Base-by-base conservation (phyloP, 306 rosid genomes). In the Cucurbita maxima region DNA sequence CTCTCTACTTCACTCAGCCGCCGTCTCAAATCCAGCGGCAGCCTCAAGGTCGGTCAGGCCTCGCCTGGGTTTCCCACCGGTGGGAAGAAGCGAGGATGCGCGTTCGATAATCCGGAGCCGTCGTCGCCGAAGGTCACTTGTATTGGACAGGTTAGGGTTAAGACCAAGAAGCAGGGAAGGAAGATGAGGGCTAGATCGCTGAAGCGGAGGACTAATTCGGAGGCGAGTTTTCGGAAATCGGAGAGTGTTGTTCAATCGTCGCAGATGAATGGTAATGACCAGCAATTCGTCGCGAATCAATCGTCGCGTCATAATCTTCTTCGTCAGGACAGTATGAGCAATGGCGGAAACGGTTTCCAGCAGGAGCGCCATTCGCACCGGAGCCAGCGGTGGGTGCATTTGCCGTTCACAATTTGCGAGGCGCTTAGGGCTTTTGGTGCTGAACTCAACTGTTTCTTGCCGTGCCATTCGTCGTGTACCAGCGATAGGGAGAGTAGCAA, bases 51-150 rank as follows among this genome's bases (percentile, higher is more conserved):
- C 4, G 97, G 94, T 4, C 97, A 88, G 40, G 97, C 99, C 50
- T 94, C 97, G 36, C 99, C 97, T 5, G 89, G 89, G 92, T 90
- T 94, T 75, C 99, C 98, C 9, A 79, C 88, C 9, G 89, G 78
- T 6, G 87, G 83, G 0, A 92, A 84, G 82, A 92, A 86, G 67
- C 76, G 90, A 71, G 91, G 90, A 4, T 72, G 83, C 13, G 86
- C 82, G 8, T 90, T 87, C 63, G 97, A 91, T 43, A 94, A 90
- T 43, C 99, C 97, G 10, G 99, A 94, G 41, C 99, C 99, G 0
- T 90, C 99, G 5, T 94, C 99, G 8, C 99, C 99, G 0, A 94
- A 94, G 48, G 99, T 94, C 1, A 94, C 99, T 1, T 94, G 99
- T 51, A 94, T 94, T 73, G 99, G 99, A 0, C 99, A 90, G 63